Base-by-base conservation (phyloP, 176 grass and related monocot genomes). In the Rhipidocladum racemiflorum region DNA sequence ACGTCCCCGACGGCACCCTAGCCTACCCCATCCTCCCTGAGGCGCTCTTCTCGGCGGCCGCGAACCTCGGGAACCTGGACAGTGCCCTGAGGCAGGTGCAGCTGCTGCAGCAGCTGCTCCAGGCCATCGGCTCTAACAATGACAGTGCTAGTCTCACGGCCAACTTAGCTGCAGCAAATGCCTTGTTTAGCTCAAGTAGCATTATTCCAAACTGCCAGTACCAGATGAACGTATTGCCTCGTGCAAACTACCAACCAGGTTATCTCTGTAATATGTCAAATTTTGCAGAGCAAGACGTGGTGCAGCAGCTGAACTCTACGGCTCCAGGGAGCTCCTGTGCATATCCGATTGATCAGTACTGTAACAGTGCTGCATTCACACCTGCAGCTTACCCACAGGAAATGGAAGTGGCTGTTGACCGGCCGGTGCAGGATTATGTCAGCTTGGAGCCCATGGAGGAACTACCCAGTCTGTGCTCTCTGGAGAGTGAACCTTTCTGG, bases 401-500 rank as follows among this genome's bases (percentile, higher is more conserved):
- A 28, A 27, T 39, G 55, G 27, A 54, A 3, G 29, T 55, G 1
- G 44, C 55, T 11, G 77, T 16, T 56, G 77, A 64, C 64, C 10
- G 20, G 64, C 21, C 43, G 21, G 21, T 39, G 35, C 64, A 76
- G 44, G 56, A 68, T 43, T 77, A 85, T 28, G n/a, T 46, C 16
- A 45, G 34, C 45, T 77, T 85, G 72, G 83, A 82, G 55, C 75
- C 75, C 7, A 12, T 23, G 5, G 68, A 79, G 5, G 68, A 79
- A 38, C 45, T 84, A 18, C 87, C 87, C n/a, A 30, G 14, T 54
- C 51, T 80, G 21, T 84, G 69, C 61, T 88, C 87, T 18, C 7
- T 77, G 16, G 87, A 89, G 56, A 36, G 82, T 9, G 87, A 89
- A 32, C 39, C 5, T 39, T 72, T 81, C 88, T 89, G 88, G 88